Conservation (phyloP, 2,329 filamentous ascomycete species). For the Fusarium burgessii region DNA sequence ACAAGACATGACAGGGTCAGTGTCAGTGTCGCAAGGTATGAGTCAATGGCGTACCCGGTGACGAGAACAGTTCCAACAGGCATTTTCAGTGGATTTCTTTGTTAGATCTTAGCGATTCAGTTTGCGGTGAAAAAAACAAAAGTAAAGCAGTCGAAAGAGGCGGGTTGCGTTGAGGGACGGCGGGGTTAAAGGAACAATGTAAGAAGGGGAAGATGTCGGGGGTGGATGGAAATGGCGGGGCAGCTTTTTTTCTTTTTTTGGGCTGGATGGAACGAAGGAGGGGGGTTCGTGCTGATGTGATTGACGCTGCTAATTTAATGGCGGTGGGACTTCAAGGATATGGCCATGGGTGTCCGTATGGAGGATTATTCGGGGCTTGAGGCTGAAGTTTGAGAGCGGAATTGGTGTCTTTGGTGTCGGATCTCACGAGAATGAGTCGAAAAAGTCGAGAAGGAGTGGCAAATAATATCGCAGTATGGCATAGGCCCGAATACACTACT, state of each 20-base stretch:
- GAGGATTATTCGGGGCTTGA: constrained; percentile 20
- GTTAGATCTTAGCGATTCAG: constrained; percentile 32
- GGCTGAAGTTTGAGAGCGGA: neutral
- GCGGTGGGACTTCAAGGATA: neutral
- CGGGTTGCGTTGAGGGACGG: constrained; percentile 28
- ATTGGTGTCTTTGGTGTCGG: neutral
- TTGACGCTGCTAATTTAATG: constrained; percentile 30
- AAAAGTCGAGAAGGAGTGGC: neutral
- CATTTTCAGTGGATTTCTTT: constrained; percentile 64
- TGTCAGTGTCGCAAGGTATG: constrained; percentile 31
- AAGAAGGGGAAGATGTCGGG: constrained; percentile 6
- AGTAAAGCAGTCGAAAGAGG: constrained; percentile 15
- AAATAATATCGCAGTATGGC: neutral
- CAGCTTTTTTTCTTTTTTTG: constrained; percentile 26
- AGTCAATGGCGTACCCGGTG: constrained; percentile 75
- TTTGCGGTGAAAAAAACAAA: constrained; percentile 39
- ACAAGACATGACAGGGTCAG: neutral
- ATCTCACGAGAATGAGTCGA: neutral
- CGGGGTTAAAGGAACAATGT: constrained; percentile 30
- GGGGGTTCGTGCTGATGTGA: constrained; percentile 25
- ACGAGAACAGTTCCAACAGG: constrained; percentile 88
- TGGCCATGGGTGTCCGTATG: constrained; percentile 4
- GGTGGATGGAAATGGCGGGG: constrained; percentile 30
- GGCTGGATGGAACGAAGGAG: neutral
- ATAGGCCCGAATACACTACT: constrained; percentile 9